Evolutionary conservation across 768 basidiomycete genomes (phyloP), one percentile per base, ranked within the genome.

Genomic region (Pholiota conissans): DNA sequence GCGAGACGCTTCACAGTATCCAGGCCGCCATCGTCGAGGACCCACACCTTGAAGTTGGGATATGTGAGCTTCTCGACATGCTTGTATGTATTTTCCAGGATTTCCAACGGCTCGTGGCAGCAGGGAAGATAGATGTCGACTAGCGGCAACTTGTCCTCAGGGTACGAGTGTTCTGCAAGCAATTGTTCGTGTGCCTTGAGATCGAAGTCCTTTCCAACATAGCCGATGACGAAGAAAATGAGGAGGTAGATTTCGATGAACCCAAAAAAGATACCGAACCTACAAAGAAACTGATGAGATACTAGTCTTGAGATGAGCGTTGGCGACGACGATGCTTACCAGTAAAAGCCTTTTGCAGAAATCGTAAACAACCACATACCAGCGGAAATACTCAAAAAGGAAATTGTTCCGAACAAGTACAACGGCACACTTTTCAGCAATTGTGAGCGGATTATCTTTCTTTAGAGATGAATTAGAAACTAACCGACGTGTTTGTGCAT

Each of bases 1-100:
- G 68, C 68, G 27, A 71, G 64, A 13, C 28, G 22, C 42, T 66
- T 65, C 51, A 69, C 69, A 27, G 57, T 49, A 27, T 65, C 61
- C 14, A 65, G 55, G 4, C 61, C 68, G n/a, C 68, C 68, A 46
- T 69, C 69, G 47, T 69, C 69, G 48, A 71, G 65, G 13, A 69
- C 68, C 42, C 59, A 65, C 48, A 71, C 64, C 34, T 66, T 64
- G 39, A 64, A 61, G 39, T 69, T 69, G 29, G 67, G 62, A 46
- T 71, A 69, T 35, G 65, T 53, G 20, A 68, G 62, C 42, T 68
- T 53, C 14, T 65, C 39, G 27, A 69, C 67, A 45, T 71, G 65
- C 45, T 64, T 71, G 65, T 71, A 71, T 1, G 69, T 71, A 57
- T 71, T 71, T 54, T 69, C 64, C 45, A 69, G 65, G 48, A 71